phyloP scores from a whole-genome alignment of 192 early-diverging fungal genomes.

The Entophlyctis luteolus region DNA sequence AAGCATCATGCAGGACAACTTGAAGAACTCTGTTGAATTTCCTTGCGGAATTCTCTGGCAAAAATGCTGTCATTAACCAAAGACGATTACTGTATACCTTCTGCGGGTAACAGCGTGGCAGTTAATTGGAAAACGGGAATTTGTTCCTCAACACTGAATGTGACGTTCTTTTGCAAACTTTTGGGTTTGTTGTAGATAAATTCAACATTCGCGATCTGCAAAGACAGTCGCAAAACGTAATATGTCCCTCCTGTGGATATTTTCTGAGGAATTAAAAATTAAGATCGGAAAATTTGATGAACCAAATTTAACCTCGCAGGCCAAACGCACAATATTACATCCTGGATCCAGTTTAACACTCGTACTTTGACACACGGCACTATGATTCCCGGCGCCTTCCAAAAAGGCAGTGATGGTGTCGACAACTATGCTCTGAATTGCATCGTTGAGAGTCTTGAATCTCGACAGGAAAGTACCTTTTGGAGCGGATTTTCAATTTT shows the following conservation, averaged over 20 bases:
- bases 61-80: neutral
- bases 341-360: neutral
- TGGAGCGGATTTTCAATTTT: constrained; percentile 54
- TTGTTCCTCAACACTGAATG: neutral
- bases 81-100: neutral
- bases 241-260: constrained; percentile 58
- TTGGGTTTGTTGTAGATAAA: constrained; percentile 33
- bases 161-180: constrained; percentile 23
- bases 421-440: constrained; percentile 31
- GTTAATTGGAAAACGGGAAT: neutral
- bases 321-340: neutral
- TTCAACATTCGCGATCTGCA: constrained; percentile 57
- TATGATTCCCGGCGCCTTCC: constrained; percentile 20
- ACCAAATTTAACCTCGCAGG: neutral
- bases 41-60: neutral
- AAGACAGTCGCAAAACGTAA: constrained; percentile 46
- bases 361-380: neutral
- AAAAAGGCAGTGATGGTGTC: neutral
- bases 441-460: neutral
- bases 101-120: neutral
- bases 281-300: neutral
- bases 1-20: neutral
- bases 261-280: constrained; percentile 5
- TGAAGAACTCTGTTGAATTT: neutral
- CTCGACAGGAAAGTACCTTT: constrained; percentile 38